These are phyloP conservation scores for Penicillium hordei DNA, from an alignment of 2,329 filamentous ascomycete species.

Conservation along the genomic window DNA sequence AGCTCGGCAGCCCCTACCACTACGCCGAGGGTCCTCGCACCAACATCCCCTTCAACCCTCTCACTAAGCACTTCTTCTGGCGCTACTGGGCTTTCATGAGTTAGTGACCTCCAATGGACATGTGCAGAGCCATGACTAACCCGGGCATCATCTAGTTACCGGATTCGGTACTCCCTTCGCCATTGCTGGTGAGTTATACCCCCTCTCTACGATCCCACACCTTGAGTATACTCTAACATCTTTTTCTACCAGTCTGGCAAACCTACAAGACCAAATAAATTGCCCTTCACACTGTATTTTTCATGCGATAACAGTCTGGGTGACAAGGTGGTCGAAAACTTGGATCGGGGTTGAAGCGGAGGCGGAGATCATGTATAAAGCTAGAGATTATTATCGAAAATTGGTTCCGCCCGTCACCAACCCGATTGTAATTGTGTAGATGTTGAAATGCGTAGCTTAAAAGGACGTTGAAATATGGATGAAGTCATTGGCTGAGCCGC, in stretches of 20 bases:
- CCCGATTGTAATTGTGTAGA: constrained; percentile 23
- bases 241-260: constrained; percentile 59
- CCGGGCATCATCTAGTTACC: constrained; percentile 44
- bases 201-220: background rate
- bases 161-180: constrained; percentile 62
- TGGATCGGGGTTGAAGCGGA: constrained; percentile 26
- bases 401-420: constrained; percentile 15
- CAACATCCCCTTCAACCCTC: constrained; percentile 97
- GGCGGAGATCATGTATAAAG: constrained; percentile 42
- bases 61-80: constrained; percentile 78
- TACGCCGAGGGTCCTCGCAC: constrained; percentile 93
- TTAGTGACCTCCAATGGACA: constrained; percentile 41
- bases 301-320: constrained; percentile 21
- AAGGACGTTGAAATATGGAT: constrained; percentile 39
- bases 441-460: constrained; percentile 17
- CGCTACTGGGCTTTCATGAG: constrained; percentile 82
- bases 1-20: constrained; percentile 89
- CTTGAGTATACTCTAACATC: constrained; percentile 24
- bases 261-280: constrained; percentile 60
- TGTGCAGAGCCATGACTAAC: constrained; percentile 38
- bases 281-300: constrained; percentile 16
- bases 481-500: constrained; percentile 45
- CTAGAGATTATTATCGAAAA: constrained; percentile 36
- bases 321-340: constrained; percentile 23
- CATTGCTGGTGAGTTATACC: constrained; percentile 59